These are phyloP conservation scores for Pichia paraexigua DNA, from an alignment of 805 yeast genomes.

Conservation along the genomic window DNA sequence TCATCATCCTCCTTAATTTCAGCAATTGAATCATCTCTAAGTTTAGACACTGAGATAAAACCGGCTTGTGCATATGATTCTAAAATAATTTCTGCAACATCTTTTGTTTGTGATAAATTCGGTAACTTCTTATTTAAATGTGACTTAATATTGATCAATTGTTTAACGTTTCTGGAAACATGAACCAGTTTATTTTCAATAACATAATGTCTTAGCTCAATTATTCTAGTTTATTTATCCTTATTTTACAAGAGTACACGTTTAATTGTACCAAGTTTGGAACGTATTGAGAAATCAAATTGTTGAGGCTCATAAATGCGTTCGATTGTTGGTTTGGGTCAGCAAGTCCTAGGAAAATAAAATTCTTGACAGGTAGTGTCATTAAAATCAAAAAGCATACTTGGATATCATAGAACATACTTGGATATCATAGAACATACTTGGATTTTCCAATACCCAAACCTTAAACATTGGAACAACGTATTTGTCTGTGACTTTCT, in stretches of 20 bases:
- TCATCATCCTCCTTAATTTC: conserved; percentile 36
- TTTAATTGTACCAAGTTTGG: conserved; percentile 65
- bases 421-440: too few species aligned
- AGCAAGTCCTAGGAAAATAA: too few species aligned
- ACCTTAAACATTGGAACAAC: too few species aligned
- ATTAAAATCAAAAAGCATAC: too few species aligned
- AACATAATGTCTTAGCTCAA: conserved; percentile 84
- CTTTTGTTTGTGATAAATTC: conserved; percentile 55
- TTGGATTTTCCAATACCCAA: too few species aligned
- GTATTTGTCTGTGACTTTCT: too few species aligned
- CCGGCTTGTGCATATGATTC: conserved; percentile 68
- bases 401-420: too few species aligned
- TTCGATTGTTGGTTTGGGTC: too few species aligned
- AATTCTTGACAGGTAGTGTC: too few species aligned
- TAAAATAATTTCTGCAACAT: conserved; percentile 74
- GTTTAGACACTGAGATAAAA: conserved; percentile 85
- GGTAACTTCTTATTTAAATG: conserved; percentile 61
- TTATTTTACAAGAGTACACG: conserved; percentile 81
- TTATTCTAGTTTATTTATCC: conserved; percentile 58
- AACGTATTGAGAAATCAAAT: too few species aligned
- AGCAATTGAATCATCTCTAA: conserved; percentile 83
- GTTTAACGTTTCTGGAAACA: conserved; percentile 64
- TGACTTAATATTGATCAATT: conserved; percentile 54
- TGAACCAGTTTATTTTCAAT: conserved; percentile 83
- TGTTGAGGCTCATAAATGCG: too few species aligned